Percentiles rank a stretch among this genome's conserved stretches.
phyloP scores from a whole-genome alignment of 192 early-diverging fungal species.

The Chytriomyces sp. region DNA sequence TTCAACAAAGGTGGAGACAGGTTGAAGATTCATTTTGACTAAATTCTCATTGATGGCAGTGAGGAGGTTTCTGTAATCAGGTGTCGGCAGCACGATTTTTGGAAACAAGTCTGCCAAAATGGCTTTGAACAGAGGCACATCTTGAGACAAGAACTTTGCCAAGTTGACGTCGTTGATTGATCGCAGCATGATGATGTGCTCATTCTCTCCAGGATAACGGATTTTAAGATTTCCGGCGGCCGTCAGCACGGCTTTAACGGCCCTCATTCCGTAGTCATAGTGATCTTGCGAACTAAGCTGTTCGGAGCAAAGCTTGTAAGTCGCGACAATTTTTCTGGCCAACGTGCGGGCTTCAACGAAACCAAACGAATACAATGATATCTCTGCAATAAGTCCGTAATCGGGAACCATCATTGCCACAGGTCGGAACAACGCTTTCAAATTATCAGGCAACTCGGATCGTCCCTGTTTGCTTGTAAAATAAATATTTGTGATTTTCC shows the following conservation, averaged over 20 bases:
- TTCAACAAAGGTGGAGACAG: constrained; percentile 55
- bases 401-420: constrained; percentile 72
- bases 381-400: constrained; percentile 68
- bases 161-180: constrained; percentile 68
- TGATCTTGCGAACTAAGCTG: constrained; percentile 70
- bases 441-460: constrained; percentile 63
- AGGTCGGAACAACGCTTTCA: constrained; percentile 68
- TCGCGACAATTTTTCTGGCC: constrained; percentile 65
- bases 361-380: constrained; percentile 66
- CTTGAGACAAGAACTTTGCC: constrained; percentile 65
- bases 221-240: constrained; percentile 67
- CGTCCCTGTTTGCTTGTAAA: constrained; percentile 30
- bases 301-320: constrained; percentile 68
- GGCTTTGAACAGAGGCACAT: constrained; percentile 66
- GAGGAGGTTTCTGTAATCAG: constrained; percentile 61
- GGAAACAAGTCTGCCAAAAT: constrained; percentile 67
- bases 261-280: constrained; percentile 70
- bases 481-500: neutral
- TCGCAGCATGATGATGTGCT: constrained; percentile 66
- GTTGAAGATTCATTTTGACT: constrained; percentile 59
- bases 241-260: constrained; percentile 67
- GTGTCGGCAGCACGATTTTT: constrained; percentile 59
- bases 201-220: constrained; percentile 60
- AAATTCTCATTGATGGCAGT: constrained; percentile 53
- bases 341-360: constrained; percentile 63